Base-by-base conservation (phyloP, 2,329 filamentous ascomycete species). In the Sclerotinia subarctica region DNA sequence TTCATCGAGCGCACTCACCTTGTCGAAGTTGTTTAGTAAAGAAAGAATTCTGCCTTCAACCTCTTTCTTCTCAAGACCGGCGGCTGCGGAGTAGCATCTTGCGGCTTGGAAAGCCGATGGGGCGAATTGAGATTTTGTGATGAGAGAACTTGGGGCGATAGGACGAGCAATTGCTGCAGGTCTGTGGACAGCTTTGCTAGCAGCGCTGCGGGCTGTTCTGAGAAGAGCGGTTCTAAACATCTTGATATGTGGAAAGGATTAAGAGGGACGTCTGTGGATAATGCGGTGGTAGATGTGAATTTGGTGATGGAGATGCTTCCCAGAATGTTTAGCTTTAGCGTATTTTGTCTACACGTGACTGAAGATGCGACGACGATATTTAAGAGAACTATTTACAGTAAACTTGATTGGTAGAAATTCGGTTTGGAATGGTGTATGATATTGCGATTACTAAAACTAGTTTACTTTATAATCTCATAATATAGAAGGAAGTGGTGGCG, bases 11-110 rank as follows among this genome's bases (percentile, higher is more conserved):
- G 47, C 38, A 80, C 84, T 74, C 80, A 94, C 92, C 91, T 99
- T 99, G 84, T 99, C 95, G 80, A 98, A 99, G 80, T 94, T 94
- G 83, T 93, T 90, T 81, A 99, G 82, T 77, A 99, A 85, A 81
- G 93, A 91, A 80, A 96, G 86, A 85, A 98, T 97, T 79, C 94
- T 88, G 70, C 92, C 92, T 83, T 96, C 90, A 69, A 97, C 91
- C 83, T 97, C 93, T 68, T 89, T 84, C 85, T 93, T 90, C 77
- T 87, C 85, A 73, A 98, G 87, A 74, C 90, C 89, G 72, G 89
- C 87, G 70, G 86, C 89, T 66, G 94, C 91, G 74, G 94, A 93
- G 84, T 99, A 99, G 84, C 88, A 91, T 82, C 95, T 86, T 78
- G 91, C 85, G 75, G 87, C 85, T 79, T 89, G 85, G 82, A 89